phyloP scores from a whole-genome alignment of 169 alveolate genomes.

The Plasmodium falciparum region DNA sequence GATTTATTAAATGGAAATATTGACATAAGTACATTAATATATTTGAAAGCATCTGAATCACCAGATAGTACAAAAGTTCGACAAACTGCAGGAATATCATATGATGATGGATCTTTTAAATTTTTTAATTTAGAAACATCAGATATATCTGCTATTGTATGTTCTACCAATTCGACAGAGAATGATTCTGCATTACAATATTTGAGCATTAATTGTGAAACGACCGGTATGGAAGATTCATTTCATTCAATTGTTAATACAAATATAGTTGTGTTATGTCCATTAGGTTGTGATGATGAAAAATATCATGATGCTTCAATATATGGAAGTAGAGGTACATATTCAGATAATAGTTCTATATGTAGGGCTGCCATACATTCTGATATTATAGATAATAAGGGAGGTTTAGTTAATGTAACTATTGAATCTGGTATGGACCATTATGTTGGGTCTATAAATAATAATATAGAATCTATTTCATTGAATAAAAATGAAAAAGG shows the following conservation, averaged over 20 bases:
- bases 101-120: constrained; percentile 85
- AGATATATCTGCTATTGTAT: constrained; percentile 88
- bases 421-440: constrained; percentile 88
- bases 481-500: constrained; percentile 84
- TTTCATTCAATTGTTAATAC: constrained; percentile 83
- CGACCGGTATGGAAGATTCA: constrained; percentile 67
- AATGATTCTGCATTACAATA: constrained; percentile 81
- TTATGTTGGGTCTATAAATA: constrained; percentile 89
- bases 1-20: constrained; percentile 85
- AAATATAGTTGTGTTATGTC: constrained; percentile 89
- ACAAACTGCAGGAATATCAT: constrained; percentile 89
- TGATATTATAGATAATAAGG: constrained; percentile 87
- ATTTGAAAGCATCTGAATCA: constrained; percentile 76
- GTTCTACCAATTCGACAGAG: constrained; percentile 90
- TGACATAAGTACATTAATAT: constrained; percentile 80
- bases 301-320: constrained; percentile 73
- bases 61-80: constrained; percentile 68
- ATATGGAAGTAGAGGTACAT: constrained; percentile 90
- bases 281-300: constrained; percentile 86
- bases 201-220: constrained; percentile 75
- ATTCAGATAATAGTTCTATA: constrained; percentile 90
- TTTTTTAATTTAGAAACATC: constrained; percentile 89
- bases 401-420: constrained; percentile 88
- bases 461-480: constrained; percentile 89
- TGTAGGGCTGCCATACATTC: constrained; percentile 94